Percentiles rank a stretch among this genome's conserved stretches.
phyloP scores from a whole-genome alignment of 2,329 filamentous ascomycete species.

The Alternaria ethzedia region DNA sequence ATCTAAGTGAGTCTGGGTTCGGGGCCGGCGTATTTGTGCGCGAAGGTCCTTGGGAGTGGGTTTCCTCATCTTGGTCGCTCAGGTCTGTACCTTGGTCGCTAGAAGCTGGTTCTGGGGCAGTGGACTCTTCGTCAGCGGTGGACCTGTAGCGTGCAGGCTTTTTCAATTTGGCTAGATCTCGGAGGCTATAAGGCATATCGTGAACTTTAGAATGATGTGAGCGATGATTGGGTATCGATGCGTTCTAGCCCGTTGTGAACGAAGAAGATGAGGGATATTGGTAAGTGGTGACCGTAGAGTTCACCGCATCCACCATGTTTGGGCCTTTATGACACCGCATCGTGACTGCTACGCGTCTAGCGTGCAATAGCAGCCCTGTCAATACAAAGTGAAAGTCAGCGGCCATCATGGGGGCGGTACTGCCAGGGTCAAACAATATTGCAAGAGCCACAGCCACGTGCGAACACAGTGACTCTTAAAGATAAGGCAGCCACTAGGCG shows the following conservation, averaged over 20 bases:
- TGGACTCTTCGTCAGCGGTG: background rate
- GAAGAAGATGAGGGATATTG: background rate
- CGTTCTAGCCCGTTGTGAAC: background rate
- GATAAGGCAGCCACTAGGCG: background rate
- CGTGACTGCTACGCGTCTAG: background rate
- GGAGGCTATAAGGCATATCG: constrained; percentile 5
- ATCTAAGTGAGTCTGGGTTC: background rate
- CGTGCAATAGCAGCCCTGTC: background rate
- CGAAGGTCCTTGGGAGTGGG: background rate
- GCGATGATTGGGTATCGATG: background rate
- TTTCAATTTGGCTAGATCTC: constrained; percentile 4
- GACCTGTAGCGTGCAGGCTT: background rate
- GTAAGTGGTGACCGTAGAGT: background rate
- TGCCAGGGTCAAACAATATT: background rate
- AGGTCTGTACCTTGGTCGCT: background rate
- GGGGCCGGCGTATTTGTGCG: background rate
- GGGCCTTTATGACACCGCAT: background rate
- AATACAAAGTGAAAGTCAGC: constrained; percentile 4
- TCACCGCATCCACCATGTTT: background rate
- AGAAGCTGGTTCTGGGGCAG: background rate
- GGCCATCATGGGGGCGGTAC: background rate
- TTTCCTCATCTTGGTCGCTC: background rate
- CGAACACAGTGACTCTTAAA: background rate
- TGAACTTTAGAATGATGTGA: background rate
- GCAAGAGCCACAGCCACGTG: background rate